Conservation (phyloP, 129 eudicot species). For the Saussurea involucrata region DNA sequence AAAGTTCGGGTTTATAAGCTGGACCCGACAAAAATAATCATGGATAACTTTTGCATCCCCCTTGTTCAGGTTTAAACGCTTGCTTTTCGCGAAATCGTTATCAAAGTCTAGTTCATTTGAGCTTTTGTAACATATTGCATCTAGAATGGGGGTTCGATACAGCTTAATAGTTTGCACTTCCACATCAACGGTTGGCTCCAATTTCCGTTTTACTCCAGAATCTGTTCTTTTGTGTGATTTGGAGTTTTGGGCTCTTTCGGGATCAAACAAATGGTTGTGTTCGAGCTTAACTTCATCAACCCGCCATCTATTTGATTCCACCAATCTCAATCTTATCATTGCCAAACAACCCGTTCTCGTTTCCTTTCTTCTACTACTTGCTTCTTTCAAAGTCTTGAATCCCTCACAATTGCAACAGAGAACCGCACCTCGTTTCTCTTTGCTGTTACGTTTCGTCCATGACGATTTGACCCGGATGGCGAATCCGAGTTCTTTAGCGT, state of each 20-base stretch:
- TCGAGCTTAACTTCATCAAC: slow-evolving; percentile 82
- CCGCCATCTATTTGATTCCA: slow-evolving; percentile 75
- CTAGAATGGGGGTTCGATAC: slow-evolving; percentile 55
- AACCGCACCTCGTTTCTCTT: slow-evolving; percentile 90
- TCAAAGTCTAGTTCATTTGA: slow-evolving; percentile 41
- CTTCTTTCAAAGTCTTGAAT: slow-evolving; percentile 78
- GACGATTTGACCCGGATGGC: slow-evolving; percentile 85
- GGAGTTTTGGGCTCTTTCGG: slow-evolving; percentile 67
- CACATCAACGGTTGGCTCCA: slow-evolving; percentile 47
- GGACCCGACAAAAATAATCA: slow-evolving; percentile 55
- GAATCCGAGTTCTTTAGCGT: slow-evolving; percentile 69
- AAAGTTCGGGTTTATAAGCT: slow-evolving; percentile 63
- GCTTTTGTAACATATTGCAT: slow-evolving; percentile 45
- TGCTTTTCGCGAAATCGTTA: slow-evolving; percentile 32
- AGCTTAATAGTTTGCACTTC: slow-evolving; percentile 80
- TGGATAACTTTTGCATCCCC: slow-evolving; percentile 50
- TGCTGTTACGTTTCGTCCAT: slow-evolving; percentile 87
- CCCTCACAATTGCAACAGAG: slow-evolving; percentile 96
- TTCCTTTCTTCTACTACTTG: slow-evolving; percentile 72
- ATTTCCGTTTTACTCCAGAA: slow-evolving; percentile 52
- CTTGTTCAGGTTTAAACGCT: slow-evolving; percentile 46
- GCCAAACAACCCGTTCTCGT: slow-evolving; percentile 89
- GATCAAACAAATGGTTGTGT: slow-evolving; percentile 85
- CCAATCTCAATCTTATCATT: slow-evolving; percentile 72
- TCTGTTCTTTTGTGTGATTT: slow-evolving; percentile 75